A percentile compares a stretch with the other conserved stretches of the same genome.
phyloP scores from a whole-genome alignment of 129 eudicot genomes.

The Lactuca sativa region DNA sequence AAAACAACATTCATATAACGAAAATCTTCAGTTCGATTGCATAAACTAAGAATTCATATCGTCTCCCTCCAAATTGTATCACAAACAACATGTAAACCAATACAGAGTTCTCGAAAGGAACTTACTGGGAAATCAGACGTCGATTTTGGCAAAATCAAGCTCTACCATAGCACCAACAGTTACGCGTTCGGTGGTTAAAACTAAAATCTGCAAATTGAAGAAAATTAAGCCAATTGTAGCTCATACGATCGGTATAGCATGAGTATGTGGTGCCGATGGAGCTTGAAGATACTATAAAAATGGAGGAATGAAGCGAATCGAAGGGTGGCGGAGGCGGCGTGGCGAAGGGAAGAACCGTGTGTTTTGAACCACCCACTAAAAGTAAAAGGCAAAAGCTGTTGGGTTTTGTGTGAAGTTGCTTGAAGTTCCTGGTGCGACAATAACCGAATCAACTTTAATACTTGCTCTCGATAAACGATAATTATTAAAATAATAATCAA shows the following conservation, averaged over 20 bases:
- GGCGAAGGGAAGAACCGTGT: conserved; percentile 6
- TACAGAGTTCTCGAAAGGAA: conserved; percentile 9
- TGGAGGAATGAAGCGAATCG: conserved; percentile 1
- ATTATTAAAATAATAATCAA: too few species aligned
- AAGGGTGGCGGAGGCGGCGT: conserved; percentile 15
- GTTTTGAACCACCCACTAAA: not conserved
- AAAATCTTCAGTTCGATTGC: not conserved
- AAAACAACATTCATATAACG: not conserved
- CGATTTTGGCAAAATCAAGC: conserved; percentile 11
- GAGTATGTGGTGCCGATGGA: not conserved
- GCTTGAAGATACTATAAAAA: not conserved
- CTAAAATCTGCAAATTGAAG: not conserved
- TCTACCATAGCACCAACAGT: not conserved
- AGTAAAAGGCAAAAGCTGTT: not conserved
- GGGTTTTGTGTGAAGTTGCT: conserved; percentile 10
- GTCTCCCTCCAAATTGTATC: not conserved
- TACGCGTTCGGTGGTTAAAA: not conserved
- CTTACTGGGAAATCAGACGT: conserved; percentile 7
- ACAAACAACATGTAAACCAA: not conserved
- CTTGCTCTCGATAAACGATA: not conserved
- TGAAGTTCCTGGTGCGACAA: not conserved
- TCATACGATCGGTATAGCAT: not conserved
- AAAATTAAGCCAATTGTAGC: not conserved
- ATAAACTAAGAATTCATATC: not conserved
- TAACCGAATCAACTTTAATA: not conserved